Conservation (phyloP, 2,329 filamentous ascomycete genomes). For the Alternaria atra region DNA sequence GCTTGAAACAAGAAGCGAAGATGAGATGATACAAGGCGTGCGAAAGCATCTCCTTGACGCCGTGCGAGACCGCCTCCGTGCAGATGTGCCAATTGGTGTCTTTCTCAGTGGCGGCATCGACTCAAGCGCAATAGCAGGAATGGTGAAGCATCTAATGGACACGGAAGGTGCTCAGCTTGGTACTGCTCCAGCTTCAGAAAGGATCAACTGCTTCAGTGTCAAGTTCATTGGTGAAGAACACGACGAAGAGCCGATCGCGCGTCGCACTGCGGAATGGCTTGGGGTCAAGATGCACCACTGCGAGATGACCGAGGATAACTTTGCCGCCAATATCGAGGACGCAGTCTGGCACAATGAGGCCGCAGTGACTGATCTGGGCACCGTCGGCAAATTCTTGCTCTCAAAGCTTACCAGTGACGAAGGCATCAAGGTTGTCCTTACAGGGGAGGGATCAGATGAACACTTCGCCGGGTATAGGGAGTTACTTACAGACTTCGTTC, state of each 20-base stretch:
- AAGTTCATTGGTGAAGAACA: conserved; percentile 59
- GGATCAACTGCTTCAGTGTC: conserved; percentile 61
- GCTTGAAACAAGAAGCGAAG: conserved; percentile 56
- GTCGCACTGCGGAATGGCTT: conserved; percentile 59
- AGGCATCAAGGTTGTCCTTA: conserved; percentile 65
- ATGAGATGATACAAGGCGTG: conserved; percentile 63
- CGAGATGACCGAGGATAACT: conserved; percentile 51
- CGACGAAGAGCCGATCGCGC: conserved; percentile 55
- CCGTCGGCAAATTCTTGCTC: conserved; percentile 62
- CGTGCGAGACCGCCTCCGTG: conserved; percentile 62
- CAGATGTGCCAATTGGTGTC: conserved; percentile 67
- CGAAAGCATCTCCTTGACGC: conserved; percentile 62
- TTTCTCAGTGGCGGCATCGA: conserved; percentile 68
- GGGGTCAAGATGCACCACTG: conserved; percentile 57
- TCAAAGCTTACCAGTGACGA: conserved; percentile 56
- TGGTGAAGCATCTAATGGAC: conserved; percentile 58
- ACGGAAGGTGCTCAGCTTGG: conserved; percentile 58
- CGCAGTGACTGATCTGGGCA: conserved; percentile 62
- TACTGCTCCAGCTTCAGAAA: conserved; percentile 45
- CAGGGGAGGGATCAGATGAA: conserved; percentile 64
- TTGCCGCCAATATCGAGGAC: conserved; percentile 57
- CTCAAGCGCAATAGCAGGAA: conserved; percentile 65
- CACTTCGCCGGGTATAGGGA: conserved; percentile 63
- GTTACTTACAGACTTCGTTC: conserved; percentile 59
- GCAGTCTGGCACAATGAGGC: conserved; percentile 58